phyloP scores from a whole-genome alignment of 306 rosid genomes.

The Canavalia ensiformis region DNA sequence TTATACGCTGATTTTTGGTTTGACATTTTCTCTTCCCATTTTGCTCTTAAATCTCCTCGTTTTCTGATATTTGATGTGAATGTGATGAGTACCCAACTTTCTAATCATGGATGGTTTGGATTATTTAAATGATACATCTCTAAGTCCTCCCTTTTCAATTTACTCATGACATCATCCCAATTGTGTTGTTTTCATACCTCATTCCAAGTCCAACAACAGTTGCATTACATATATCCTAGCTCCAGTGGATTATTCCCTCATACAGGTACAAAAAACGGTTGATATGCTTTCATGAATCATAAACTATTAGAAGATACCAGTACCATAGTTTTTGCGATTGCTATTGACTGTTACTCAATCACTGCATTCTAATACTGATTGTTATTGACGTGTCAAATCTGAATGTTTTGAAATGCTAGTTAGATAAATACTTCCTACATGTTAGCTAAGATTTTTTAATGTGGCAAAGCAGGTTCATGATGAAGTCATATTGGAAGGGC shows the following conservation, averaged over 20 bases:
- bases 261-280: too few species aligned
- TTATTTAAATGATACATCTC: constrained; percentile 1
- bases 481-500: constrained; percentile 98
- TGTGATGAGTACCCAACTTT: constrained; percentile 8
- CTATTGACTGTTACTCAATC: neutral
- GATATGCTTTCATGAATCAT: too few species aligned
- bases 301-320: neutral
- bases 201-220: neutral
- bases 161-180: neutral
- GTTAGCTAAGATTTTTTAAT: constrained; percentile 30
- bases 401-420: neutral
- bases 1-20: neutral
- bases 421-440: constrained; percentile 4
- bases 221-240: too few species aligned
- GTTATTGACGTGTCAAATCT: neutral
- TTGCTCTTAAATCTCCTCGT: neutral
- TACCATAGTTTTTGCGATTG: neutral
- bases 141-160: neutral
- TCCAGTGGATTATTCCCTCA: too few species aligned
- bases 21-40: constrained; percentile 7
- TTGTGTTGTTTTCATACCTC: neutral
- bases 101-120: constrained; percentile 28
- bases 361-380: neutral
- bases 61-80: neutral
- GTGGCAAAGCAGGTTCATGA: constrained; percentile 79